These are phyloP conservation scores for Dujonia santamariae DNA, from an alignment of 1,139 yeast species.

Conservation along the genomic window DNA sequence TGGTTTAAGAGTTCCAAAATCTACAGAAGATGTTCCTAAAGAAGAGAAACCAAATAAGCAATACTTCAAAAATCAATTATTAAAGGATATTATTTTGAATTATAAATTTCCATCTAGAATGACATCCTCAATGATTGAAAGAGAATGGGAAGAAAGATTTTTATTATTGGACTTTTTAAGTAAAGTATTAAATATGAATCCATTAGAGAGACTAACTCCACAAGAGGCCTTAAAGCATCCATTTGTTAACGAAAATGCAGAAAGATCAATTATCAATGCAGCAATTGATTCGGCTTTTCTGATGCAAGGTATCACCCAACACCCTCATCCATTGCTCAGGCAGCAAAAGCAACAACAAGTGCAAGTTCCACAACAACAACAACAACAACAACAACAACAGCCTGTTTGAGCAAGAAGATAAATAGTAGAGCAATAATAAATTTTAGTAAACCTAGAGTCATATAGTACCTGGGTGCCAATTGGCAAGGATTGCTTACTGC, in stretches of 20 bases:
- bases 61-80: conserved; percentile 72
- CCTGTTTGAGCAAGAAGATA: no score
- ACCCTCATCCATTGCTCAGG: conserved; percentile 1
- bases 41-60: conserved; percentile 80
- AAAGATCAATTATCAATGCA: neutral
- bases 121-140: conserved; percentile 60
- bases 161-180: conserved; percentile 73
- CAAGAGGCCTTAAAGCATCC: conserved; percentile 94
- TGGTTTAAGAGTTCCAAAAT: conserved; percentile 20
- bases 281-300: conserved; percentile 1
- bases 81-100: conserved; percentile 73
- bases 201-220: conserved; percentile 94
- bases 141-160: conserved; percentile 70
- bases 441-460: no score
- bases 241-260: conserved; percentile 50
- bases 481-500: no score
- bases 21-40: conserved; percentile 47
- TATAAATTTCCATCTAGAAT: conserved; percentile 74
- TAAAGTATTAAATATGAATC: conserved; percentile 80
- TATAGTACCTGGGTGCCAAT: no score
- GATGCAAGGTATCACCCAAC: neutral
- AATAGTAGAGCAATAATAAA: no score
- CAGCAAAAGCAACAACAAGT: conserved; percentile 1
- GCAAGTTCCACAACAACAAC: no score
- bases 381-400: no score